Evolutionary conservation across 306 rosid species (phyloP).

Genomic region (Corylus americana): DNA sequence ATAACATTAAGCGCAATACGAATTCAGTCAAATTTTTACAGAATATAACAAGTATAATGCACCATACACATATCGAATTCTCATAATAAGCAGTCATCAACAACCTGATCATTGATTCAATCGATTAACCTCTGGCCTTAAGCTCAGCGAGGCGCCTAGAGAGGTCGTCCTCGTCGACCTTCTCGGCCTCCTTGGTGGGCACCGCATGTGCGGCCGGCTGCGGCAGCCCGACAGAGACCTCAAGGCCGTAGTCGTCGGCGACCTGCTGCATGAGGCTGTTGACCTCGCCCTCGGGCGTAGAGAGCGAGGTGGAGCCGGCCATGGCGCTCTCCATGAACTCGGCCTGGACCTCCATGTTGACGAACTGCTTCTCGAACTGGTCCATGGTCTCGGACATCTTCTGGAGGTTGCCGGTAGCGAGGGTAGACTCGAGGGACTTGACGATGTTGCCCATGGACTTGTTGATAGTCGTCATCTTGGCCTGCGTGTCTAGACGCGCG

Average conservation of each 20-base stretch:
- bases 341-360: slow-evolving; percentile 97
- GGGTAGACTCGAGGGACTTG: slow-evolving; percentile 75
- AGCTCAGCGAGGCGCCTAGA: slow-evolving; percentile 92
- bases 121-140: slow-evolving; percentile 82
- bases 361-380: slow-evolving; percentile 89
- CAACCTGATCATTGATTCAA: not conserved
- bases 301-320: slow-evolving; percentile 94
- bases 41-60: not conserved
- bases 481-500: slow-evolving; percentile 95
- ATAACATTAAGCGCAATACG: slow-evolving; percentile 5
- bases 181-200: slow-evolving; percentile 78
- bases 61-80: slow-evolving; percentile 7
- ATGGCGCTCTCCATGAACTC: slow-evolving; percentile 95
- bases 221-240: slow-evolving; percentile 91
- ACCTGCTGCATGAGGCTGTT: slow-evolving; percentile 96
- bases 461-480: slow-evolving; percentile 87
- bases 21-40: not conserved
- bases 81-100: not conserved
- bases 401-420: slow-evolving; percentile 81
- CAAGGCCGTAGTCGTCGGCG: slow-evolving; percentile 93
- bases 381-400: slow-evolving; percentile 99
- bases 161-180: slow-evolving; percentile 85
- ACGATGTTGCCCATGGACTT: slow-evolving; percentile 90
- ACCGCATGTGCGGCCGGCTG: slow-evolving; percentile 87
- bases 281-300: slow-evolving; percentile 93